Evolutionary conservation across 768 basidiomycete species (phyloP), one percentile per base, ranked within the genome.

Genomic region (Cytidiella melzeri): DNA sequence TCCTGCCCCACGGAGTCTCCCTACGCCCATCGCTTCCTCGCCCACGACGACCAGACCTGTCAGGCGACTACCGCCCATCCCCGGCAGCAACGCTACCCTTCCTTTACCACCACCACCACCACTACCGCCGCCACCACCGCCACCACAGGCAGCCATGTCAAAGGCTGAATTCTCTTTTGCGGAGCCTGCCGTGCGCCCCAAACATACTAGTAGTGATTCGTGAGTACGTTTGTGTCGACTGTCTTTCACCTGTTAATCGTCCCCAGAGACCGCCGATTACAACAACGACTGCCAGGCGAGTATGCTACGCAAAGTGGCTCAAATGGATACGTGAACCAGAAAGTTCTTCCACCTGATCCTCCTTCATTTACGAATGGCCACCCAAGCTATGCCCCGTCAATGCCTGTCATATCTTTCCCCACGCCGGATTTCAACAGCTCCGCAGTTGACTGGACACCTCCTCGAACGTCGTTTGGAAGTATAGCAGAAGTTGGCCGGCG

Each of bases 51-150:
- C 53, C 40, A 57, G 54, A 38, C 46, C 47, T 27, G 55, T 55
- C 7, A 50, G 62, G 48, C 62, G 59, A n/a, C 54, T 64, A 3
- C 62, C 62, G 37, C 62, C 54, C 13, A 58, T 60, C 34, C 62
- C 62, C 12, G 57, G 61, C 26, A 21, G 41, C 50, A 41, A 19
- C 57, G 43, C 51, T 21, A 42, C 39, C 50, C 54, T 42, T 27
- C 54, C 55, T 23, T 51, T 59, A 34, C 57, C 62, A 11, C 58
- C 57, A 15, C 55, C 58, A 9, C 57, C 57, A 3, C 51, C 56
- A 13, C 53, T 51, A 19, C 40, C 45, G 47, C 57, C 56, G 56
- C 56, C 38, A 15, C 43, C 26, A 24, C 18, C 38, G 23, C 45
- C 49, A 11, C 47, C 41, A 46, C 48, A n/a, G 28, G 38, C 48